phyloP scores from a whole-genome alignment of 495 filamentous ascomycete genomes.

The Aspergillus leporis region DNA sequence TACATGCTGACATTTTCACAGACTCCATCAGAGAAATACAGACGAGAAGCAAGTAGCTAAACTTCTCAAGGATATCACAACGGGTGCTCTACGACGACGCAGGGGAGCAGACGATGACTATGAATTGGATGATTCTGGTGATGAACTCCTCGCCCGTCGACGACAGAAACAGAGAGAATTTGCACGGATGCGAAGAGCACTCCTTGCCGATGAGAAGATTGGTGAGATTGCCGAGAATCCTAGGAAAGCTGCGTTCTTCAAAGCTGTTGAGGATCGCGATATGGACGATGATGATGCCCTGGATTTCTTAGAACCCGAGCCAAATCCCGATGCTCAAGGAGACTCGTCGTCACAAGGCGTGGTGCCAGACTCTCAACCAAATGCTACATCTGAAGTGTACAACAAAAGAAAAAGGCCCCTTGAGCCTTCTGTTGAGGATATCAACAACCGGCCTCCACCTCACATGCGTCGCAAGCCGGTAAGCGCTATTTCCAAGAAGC shows the following conservation, averaged over 20 bases:
- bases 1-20: conserved; percentile 25
- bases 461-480: conserved; percentile 65
- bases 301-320: conserved; percentile 66
- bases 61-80: conserved; percentile 88
- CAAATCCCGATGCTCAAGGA: conserved; percentile 40
- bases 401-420: conserved; percentile 59
- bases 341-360: conserved; percentile 49
- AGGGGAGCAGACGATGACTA: conserved; percentile 70
- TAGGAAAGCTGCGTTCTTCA: conserved; percentile 85
- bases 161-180: conserved; percentile 84
- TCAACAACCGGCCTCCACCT: conserved; percentile 58
- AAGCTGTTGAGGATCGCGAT: conserved; percentile 81
- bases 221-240: conserved; percentile 89
- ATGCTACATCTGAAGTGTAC: conserved; percentile 25
- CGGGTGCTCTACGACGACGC: conserved; percentile 78
- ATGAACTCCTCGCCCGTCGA: conserved; percentile 73
- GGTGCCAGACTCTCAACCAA: conserved; percentile 24
- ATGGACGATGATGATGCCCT: conserved; percentile 73
- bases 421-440: conserved; percentile 42
- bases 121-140: conserved; percentile 85
- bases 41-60: conserved; percentile 83
- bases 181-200: conserved; percentile 84
- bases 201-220: conserved; percentile 88
- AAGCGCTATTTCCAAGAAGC: conserved; percentile 57
- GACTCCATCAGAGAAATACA: conserved; percentile 41